Base-by-base conservation (phyloP, 1,139 yeast genomes). In the Lodderomyces elongisporus region DNA sequence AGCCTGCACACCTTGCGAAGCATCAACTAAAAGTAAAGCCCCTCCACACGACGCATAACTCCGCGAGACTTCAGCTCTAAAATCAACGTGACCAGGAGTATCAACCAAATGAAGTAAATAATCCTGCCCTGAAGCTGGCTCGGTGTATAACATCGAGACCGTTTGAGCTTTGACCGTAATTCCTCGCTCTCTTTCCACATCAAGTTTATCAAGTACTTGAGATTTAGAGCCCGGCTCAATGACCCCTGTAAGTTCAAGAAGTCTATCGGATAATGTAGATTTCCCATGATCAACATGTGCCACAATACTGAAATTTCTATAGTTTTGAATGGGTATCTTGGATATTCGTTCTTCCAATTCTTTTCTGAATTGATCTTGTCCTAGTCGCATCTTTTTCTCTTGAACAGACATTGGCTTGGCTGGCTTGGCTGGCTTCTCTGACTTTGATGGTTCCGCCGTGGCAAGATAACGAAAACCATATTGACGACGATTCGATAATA, bases 211-310 rank as follows among this genome's bases (percentile, higher is more conserved):
- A 39, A 91, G 65, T 17, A 91, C 93, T 53, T 89, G 97, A 45
- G 80, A 81, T 51, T 84, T 84, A n/a, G 74, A 63, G 1, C 80
- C 85, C 0, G 87, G 77, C 37, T 82, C 77, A 17, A 91, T 85
- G 1, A 91, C 96, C 0, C 94, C 93, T 0, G 97, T 91, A 27
- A 85, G 58, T 51, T 91, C 97, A 26, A 91, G 62, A 27, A 91
- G 61, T 33, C 97, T 62, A 52, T 91, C 98, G 39, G 95, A 82
- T 17, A 91, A 58, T 0, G 98, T 91, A 2, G 95, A 85, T 55
- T 91, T 91, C 0, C 98, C 98, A 57, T 91, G 98, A 55, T 91
- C 98, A 25, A 91, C 93, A 63, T 91, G 98, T 2, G 98, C 97
- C 24, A 88, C 96, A 38, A 91, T 89, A 41, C 95, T 85, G 58